Evolutionary conservation across 441 rosid species (phyloP), one percentile per base, ranked within the genome.

Genomic region (Metrosideros polymorpha): DNA sequence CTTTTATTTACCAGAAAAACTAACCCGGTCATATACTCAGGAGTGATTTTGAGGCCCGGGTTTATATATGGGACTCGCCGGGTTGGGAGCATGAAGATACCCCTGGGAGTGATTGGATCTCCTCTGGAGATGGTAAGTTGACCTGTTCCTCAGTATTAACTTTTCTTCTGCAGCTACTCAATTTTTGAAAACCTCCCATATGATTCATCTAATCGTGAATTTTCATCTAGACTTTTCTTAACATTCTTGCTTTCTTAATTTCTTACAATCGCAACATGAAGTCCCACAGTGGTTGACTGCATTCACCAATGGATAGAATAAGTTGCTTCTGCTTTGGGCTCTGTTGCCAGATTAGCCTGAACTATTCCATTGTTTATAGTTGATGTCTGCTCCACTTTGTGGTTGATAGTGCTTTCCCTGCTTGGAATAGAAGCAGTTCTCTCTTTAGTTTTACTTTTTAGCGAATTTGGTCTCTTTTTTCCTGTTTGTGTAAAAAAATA

Each of bases 1-100:
- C 55, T 50, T 39, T 82, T 43, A 13, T 82, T 25, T 27, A 50
- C 84, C 5, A 39, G 30, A 32, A 63, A 63, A 30, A 51, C 24
- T 82, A 25, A 51, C 56, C 14, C n/a, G 24, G 52, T 83, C 45
- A 29, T 19, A 50, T 83, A 30, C 88, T 86, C 94, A 96, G 99
- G 99, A n/a, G 93, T 98, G 88, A 94, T 98, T 86, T 88, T 96
- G 91, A 94, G 98, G 91, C 99, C 99, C 35, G 99, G 99, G 84
- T 98, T 96, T 87, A 95, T 98, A 30, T 89, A 95, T 51, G 99
- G 99, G 84, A 95, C 98, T 84, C 99, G 98, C 35, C 90, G 86
- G 17, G 94, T 95, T 89, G 95, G 98, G 85, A 92, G 91, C 85
- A 24, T 95, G 91, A 95, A 93, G 87, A 49, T 95, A 76, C 97